A percentile compares a stretch with the other conserved stretches of the same genome.
phyloP scores from a whole-genome alignment of 768 basidiomycete genomes.

The Candolleomyces eurysporus region DNA sequence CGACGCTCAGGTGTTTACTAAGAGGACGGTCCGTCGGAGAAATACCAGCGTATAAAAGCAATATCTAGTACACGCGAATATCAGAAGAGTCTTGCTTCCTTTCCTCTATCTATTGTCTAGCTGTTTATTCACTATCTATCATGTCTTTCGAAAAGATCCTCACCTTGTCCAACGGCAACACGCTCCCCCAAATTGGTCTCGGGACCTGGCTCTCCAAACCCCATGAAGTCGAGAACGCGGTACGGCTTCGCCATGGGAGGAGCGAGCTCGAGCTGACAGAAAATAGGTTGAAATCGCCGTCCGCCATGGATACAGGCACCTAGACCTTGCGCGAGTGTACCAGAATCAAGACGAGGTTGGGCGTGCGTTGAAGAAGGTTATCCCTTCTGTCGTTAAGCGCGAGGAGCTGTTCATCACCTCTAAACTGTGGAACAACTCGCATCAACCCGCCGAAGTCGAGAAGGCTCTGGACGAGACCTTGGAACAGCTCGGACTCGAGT shows the following conservation, averaged over 20 bases:
- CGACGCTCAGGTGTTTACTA: no score
- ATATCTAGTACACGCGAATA: no score
- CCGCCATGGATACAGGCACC: constrained; percentile 75
- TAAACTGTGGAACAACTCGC: constrained; percentile 80
- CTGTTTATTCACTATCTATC: background rate
- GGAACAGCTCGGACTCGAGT: constrained; percentile 65
- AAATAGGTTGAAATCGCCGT: constrained; percentile 73
- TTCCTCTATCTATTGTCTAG: background rate
- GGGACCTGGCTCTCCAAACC: constrained; percentile 82
- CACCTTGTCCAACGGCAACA: constrained; percentile 42
- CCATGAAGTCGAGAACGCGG: constrained; percentile 72
- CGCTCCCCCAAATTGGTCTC: constrained; percentile 75
- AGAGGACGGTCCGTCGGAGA: no score
- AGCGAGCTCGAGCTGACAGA: background rate
- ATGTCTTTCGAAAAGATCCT: constrained; percentile 45
- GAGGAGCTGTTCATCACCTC: constrained; percentile 80
- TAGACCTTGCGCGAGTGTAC: constrained; percentile 83
- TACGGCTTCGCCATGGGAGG: constrained; percentile 26
- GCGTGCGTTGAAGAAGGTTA: constrained; percentile 70
- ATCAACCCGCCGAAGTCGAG: constrained; percentile 65
- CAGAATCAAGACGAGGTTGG: constrained; percentile 79
- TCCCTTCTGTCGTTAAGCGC: constrained; percentile 74
- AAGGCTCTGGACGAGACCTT: constrained; percentile 77
- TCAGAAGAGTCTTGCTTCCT: no score
- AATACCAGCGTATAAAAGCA: no score